Base-by-base conservation (phyloP, 176 grass and related monocot species). In the Triticum aestivum region DNA sequence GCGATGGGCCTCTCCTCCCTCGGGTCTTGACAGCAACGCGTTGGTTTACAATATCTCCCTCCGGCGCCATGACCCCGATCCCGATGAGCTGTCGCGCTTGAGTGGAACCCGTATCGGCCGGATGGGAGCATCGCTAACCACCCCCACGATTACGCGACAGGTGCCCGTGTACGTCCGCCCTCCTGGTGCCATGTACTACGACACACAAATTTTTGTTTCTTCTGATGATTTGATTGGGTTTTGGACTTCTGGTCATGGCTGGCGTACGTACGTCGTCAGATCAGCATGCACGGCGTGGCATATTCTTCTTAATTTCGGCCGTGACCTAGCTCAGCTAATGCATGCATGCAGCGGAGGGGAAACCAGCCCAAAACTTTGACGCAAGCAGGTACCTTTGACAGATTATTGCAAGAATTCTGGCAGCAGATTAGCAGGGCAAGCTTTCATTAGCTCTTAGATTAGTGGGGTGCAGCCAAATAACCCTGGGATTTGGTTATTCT, bases 61-160 rank as follows among this genome's bases (percentile, higher is more conserved):
- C 70, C 62, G 77, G 63, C 7, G 39, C 76, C 86, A 84, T 86
- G 74, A 77, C 54, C 45, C 45, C 45, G 45, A 49, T 49, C 45
- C 73, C 73, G 47, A 52, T 75, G 73, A 75, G 81, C 82, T 87
- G 91, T 94, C 87, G 79, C 91, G 23, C 69, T 79, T 68, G 87
- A 82, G 61, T 85, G 84, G 88, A 88, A 81, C 85, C 82, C 85
- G 90, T 86, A 89, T 78, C 32, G 70, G 82, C 91, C 73, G 26
- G 91, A 90, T 85, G 88, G 88, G 61, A 88, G 87, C 84, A 86
- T 74, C 20, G 84, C 91, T 86, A 93, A 91, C 86, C 76, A 96
- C 82, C 87, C 26, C 38, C 51, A 70, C 49, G 77, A 82, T 81
- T 23, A 82, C 78, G 52, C 61, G 78, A 90, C 88, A 90, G 82